phyloP scores from a whole-genome alignment of 257 asterid species.

The Jaltomata sinuosa region DNA sequence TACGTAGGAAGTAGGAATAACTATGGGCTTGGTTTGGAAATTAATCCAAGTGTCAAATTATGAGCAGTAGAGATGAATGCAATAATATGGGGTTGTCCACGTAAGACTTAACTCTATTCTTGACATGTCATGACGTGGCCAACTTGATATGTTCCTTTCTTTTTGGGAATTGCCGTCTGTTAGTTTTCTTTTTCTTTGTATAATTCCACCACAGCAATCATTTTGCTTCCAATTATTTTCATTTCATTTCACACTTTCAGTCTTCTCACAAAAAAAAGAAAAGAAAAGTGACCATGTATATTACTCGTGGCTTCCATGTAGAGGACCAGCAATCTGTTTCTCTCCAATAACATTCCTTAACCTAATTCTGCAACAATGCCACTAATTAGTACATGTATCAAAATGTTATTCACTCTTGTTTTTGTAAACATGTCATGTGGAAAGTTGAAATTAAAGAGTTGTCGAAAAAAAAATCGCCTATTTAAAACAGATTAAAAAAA shows the following conservation, averaged over 20 bases:
- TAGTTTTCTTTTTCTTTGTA: conserved; percentile 1
- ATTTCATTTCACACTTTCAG: conserved; percentile 7
- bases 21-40: conserved; percentile 10
- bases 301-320: conserved; percentile 2
- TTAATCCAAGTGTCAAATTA: conserved; percentile 41
- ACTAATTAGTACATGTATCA: not conserved
- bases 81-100: not conserved
- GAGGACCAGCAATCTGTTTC: not conserved
- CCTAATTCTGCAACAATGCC: not conserved
- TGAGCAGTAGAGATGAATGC: not conserved
- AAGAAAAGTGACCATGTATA: not conserved
- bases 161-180: not conserved
- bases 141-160: conserved; percentile 5
- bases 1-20: not conserved
- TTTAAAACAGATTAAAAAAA: no score
- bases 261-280: not conserved
- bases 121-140: conserved; percentile 14
- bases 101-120: conserved; percentile 2
- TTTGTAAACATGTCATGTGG: no score
- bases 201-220: conserved; percentile 18
- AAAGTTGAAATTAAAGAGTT: no score
- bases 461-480: no score
- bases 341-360: not conserved
- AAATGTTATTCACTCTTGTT: no score
- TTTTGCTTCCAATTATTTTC: conserved; percentile 13